A percentile compares a stretch with the other conserved stretches of the same genome.
phyloP scores from a whole-genome alignment of 495 filamentous ascomycete genomes.

The Penicillium riverlandense region DNA sequence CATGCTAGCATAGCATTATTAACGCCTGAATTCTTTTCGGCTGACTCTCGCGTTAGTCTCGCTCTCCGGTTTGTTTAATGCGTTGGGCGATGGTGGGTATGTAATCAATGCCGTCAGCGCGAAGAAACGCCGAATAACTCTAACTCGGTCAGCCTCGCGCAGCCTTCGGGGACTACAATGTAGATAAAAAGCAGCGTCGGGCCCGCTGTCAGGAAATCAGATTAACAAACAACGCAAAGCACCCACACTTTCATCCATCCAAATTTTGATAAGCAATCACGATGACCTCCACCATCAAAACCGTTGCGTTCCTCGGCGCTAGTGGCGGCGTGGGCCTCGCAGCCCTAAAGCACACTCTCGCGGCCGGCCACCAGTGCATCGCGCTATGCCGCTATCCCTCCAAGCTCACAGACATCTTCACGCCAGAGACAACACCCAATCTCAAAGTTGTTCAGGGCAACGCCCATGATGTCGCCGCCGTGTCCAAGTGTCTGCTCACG shows the following conservation, averaged over 20 bases:
- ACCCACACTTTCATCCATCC: background rate
- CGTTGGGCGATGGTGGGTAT: no score
- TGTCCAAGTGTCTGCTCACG: conserved; percentile 27
- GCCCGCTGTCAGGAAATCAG: no score
- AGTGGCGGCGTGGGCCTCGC: conserved; percentile 42
- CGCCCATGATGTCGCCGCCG: conserved; percentile 34
- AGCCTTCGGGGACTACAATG: no score
- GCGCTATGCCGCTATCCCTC: conserved; percentile 54
- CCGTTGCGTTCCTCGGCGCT: conserved; percentile 44
- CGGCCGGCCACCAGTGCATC: conserved; percentile 37
- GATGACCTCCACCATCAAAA: conserved; percentile 13
- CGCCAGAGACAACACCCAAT: conserved; percentile 20
- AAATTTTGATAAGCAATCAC: background rate
- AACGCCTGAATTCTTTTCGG: no score
- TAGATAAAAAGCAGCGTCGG: no score
- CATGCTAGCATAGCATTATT: background rate
- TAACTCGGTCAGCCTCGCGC: background rate
- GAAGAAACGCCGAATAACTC: background rate
- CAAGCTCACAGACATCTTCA: conserved; percentile 47
- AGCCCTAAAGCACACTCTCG: conserved; percentile 42
- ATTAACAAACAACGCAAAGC: no score
- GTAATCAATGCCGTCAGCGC: no score
- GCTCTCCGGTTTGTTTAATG: no score
- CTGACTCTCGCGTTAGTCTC: no score
- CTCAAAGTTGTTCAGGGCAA: conserved; percentile 47